Base-by-base conservation (phyloP, 371 early-diverging fungal species). In the Dichotomocladium elegans region DNA sequence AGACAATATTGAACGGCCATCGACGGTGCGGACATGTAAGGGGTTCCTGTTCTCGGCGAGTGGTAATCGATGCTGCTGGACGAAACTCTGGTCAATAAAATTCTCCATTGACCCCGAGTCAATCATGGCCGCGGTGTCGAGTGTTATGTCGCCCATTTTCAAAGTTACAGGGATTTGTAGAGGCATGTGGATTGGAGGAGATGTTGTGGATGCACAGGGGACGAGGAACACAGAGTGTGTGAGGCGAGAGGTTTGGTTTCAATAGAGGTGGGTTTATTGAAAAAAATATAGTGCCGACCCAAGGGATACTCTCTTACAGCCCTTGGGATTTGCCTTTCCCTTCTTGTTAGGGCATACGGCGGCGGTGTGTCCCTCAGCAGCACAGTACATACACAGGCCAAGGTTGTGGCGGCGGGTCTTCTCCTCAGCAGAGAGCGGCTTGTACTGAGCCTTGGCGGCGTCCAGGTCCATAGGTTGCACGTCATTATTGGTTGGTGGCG, bases 401-500 rank as follows among this genome's bases (percentile, higher is more conserved):
- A 12, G 24, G 9, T 19, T 35, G 40, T 41, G 40, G 27, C 51
- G 51, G 2, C 51, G 41, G 12, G 15, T 24, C 40, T 51, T 51
- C 17, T 51, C 51, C 1, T 17, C 35, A 17, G 7, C 14, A 17
- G 40, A 24, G 15, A 51, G 27, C 17, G 51, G 51, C 14, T 17
- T n/a, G 7, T 8, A 7, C 8, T 28, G 51, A n/a, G n/a, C n/a
- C n/a, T n/a, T n/a, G 25, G 25, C 25, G 6, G 26, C 51, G 40
- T 40, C 51, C 10, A 51, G 14, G 26, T 51, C 51, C 51, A 51
- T 51, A n/a, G 28, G 48, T 24, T 17, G 22, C 8, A 44, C 45
- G 14, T 33, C 33, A 33, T n/a, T n/a, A n/a, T n/a, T n/a, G n/a
- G n/a, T n/a, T n/a, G n/a, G n/a, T n/a, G n/a, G 10, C 15, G n/a